Evolutionary conservation across 2,329 filamentous ascomycete genomes (phyloP).

Genomic region (Cladorrhinum sp.): DNA sequence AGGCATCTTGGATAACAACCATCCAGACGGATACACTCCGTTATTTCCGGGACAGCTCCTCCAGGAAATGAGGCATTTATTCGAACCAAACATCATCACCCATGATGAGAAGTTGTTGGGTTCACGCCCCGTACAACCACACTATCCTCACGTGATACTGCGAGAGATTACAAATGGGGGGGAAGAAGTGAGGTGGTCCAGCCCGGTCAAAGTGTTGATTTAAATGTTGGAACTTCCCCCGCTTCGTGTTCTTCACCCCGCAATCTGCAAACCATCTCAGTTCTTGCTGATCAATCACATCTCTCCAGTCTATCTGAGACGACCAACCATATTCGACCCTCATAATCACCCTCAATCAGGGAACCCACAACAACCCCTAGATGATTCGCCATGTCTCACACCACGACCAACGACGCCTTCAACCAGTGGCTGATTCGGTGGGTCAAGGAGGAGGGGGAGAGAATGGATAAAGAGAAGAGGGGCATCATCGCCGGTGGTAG

Average conservation of each 20-base stretch:
- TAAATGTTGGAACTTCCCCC: neutral
- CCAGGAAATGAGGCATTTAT: neutral
- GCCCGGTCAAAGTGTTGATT: neutral
- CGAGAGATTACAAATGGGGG: neutral
- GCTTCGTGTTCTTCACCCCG: neutral
- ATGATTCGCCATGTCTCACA: neutral
- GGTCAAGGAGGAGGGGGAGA: neutral
- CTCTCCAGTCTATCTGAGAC: neutral
- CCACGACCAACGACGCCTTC: neutral
- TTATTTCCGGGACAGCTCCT: neutral
- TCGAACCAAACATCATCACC: neutral
- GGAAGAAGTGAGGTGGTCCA: neutral
- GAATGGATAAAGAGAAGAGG: neutral
- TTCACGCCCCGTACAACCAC: neutral
- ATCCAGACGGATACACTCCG: neutral
- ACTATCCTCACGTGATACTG: neutral
- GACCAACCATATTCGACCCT: neutral
- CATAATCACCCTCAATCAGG: too few species aligned
- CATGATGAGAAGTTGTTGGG: neutral
- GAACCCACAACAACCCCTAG: neutral
- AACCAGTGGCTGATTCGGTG: neutral
- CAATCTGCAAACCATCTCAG: neutral
- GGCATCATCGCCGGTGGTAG: neutral
- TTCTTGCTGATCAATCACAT: neutral
- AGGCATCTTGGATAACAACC: neutral